Conservation (phyloP, 2,329 filamentous ascomycete genomes). For the Verticillium dahliae region DNA sequence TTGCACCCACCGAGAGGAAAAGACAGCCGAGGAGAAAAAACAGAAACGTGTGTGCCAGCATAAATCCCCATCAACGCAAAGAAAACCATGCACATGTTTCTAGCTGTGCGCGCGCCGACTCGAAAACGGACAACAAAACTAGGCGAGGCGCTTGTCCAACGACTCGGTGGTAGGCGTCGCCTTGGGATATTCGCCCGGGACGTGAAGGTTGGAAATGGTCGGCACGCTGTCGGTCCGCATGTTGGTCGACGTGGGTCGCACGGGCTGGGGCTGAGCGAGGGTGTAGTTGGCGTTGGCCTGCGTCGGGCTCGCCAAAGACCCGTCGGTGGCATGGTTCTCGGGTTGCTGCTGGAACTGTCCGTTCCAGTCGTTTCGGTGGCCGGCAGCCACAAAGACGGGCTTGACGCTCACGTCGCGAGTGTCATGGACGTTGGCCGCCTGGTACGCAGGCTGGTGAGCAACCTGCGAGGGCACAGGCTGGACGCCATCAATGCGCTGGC, state of each 20-base stretch:
- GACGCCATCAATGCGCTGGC: background rate
- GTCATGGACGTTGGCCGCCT: background rate
- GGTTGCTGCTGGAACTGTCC: background rate
- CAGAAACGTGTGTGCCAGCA: background rate
- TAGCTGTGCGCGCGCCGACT: background rate
- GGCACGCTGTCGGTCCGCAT: slow-evolving; percentile 36
- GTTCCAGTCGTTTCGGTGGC: background rate
- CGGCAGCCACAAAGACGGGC: background rate
- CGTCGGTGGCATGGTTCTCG: background rate
- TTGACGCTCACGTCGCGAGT: background rate
- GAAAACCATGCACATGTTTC: background rate
- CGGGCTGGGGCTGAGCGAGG: slow-evolving; percentile 1
- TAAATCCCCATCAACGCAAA: background rate
- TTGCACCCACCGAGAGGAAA: background rate
- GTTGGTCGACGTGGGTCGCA: slow-evolving; percentile 18
- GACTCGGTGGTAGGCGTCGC: slow-evolving; percentile 8
- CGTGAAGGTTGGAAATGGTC: slow-evolving; percentile 59
- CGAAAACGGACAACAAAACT: background rate
- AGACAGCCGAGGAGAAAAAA: background rate
- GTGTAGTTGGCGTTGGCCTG: background rate
- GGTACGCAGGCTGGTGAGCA: background rate
- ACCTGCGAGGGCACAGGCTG: background rate
- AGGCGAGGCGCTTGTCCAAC: background rate
- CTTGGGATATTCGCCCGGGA: slow-evolving; percentile 61
- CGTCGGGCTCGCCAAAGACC: background rate